Conservation (phyloP, 1,139 yeast genomes). For the Hansenula sp. region DNA sequence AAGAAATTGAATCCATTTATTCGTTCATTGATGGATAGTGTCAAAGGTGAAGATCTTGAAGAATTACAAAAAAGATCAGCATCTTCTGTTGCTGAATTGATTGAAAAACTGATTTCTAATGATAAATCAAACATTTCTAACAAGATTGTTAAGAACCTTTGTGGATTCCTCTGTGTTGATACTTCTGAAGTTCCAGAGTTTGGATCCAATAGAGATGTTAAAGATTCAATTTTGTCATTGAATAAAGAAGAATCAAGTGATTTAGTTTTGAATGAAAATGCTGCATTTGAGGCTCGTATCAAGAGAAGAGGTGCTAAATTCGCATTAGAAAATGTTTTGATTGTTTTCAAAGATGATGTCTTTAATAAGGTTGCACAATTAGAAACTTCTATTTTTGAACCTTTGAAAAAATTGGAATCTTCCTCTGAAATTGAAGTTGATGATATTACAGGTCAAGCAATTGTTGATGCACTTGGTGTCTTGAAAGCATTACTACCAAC, state of each 20-base stretch:
- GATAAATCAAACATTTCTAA: slow-evolving; percentile 75
- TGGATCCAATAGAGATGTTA: slow-evolving; percentile 55
- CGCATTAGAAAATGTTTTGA: slow-evolving; percentile 56
- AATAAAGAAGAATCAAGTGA: slow-evolving; percentile 73
- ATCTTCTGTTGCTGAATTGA: slow-evolving; percentile 58
- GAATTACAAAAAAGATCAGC: slow-evolving; percentile 73
- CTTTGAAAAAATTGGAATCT: slow-evolving; percentile 39
- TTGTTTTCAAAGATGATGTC: slow-evolving; percentile 46
- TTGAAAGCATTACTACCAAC: slow-evolving; percentile 70
- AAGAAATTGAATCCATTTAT: slow-evolving; percentile 85
- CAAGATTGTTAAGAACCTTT: slow-evolving; percentile 82
- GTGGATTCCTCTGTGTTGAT: slow-evolving; percentile 93
- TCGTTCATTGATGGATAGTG: slow-evolving; percentile 87
- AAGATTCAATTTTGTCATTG: slow-evolving; percentile 64
- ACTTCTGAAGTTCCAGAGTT: slow-evolving; percentile 96
- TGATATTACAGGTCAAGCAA: slow-evolving; percentile 63
- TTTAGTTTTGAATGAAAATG: slow-evolving; percentile 63
- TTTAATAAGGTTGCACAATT: slow-evolving; percentile 68
- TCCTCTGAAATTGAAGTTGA: slow-evolving; percentile 33
- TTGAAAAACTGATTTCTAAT: slow-evolving; percentile 48
- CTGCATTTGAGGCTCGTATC: slow-evolving; percentile 67
- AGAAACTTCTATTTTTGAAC: slow-evolving; percentile 60
- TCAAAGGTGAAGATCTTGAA: slow-evolving; percentile 68
- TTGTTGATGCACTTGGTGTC: slow-evolving; percentile 85
- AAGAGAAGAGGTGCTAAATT: slow-evolving; percentile 81